These are phyloP conservation scores for Phanerodontia chrysosporium DNA, from an alignment of 768 basidiomycete genomes.

Conservation along the genomic window DNA sequence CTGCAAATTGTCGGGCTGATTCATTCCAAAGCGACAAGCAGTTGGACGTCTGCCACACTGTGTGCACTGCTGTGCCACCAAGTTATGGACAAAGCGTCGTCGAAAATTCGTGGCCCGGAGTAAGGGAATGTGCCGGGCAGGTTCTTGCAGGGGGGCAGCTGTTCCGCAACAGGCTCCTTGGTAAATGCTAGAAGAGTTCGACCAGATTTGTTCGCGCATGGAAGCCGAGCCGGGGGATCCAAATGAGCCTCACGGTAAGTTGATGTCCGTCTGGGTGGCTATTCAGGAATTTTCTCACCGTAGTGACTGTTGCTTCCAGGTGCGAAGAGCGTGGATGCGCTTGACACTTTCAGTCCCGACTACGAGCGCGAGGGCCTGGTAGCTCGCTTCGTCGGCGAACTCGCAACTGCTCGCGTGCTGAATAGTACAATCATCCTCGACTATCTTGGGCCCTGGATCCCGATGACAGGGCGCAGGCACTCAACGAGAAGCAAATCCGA, in stretches of 20 bases:
- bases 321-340: not conserved
- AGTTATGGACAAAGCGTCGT: not conserved
- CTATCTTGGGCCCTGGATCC: not conserved
- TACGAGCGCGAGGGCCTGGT: not conserved
- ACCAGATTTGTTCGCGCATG: not conserved
- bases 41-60: not conserved
- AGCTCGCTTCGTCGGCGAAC: not conserved
- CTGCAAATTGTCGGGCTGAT: not conserved
- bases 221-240: not conserved
- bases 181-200: not conserved
- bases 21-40: not conserved
- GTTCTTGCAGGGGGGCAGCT: not conserved
- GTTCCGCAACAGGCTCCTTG: not conserved
- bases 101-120: not conserved
- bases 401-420: not conserved
- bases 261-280: too few relatives aligned
- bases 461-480: too few relatives aligned
- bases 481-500: too few relatives aligned
- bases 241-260: too few relatives aligned
- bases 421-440: not conserved
- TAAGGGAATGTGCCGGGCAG: not conserved
- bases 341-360: not conserved
- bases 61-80: not conserved
- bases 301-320: too few relatives aligned
- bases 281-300: too few relatives aligned